Conservation (phyloP, 139 green algal genomes). For the Mesotaenium endlicherianum region DNA sequence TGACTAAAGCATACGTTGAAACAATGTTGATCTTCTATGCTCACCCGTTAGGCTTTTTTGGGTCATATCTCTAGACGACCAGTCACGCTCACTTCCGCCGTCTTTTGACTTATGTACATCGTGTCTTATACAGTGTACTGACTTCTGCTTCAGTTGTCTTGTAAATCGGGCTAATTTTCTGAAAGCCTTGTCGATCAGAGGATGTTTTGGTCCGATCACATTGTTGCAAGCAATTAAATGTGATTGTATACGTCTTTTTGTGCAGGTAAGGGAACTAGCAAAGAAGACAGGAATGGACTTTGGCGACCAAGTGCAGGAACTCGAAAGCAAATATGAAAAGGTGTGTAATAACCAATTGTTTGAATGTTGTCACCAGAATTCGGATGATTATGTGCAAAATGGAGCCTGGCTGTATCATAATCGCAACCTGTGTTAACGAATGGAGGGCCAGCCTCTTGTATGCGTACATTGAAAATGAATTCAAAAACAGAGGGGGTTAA, state of each 20-base stretch:
- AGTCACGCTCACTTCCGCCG: no score
- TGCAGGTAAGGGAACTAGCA: constrained; percentile 29
- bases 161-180: not conserved
- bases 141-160: not conserved
- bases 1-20: no score
- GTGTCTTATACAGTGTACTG: constrained; percentile 8
- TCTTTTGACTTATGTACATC: constrained; percentile 7
- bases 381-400: no score
- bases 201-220: not conserved
- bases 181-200: not conserved
- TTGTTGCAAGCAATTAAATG: not conserved
- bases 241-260: not conserved
- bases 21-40: no score
- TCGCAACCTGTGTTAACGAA: no score
- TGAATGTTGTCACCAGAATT: no score
- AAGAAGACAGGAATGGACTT: constrained; percentile 51
- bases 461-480: no score
- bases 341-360: constrained; percentile 22
- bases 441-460: no score
- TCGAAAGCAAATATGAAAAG: constrained; percentile 45
- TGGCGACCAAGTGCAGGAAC: constrained; percentile 38
- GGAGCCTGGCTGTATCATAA: no score
- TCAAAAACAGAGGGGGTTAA: no score
- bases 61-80: no score
- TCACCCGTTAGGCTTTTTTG: no score